Base-by-base conservation (phyloP, 2,329 filamentous ascomycete genomes). In the Ophiocordyceps camponoti-saundersi region DNA sequence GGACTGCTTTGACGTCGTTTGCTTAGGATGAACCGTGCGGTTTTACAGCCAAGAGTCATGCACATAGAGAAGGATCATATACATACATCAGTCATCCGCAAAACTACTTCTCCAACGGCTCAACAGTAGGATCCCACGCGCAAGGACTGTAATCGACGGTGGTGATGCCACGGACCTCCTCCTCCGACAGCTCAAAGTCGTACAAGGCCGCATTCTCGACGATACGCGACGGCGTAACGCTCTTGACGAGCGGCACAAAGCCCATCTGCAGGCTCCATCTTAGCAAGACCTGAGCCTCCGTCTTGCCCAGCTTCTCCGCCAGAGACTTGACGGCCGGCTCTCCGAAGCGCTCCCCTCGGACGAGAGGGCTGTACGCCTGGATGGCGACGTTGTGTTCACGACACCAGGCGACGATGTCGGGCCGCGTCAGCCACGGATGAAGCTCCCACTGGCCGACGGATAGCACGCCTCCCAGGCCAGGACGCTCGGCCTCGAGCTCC, bases 381-480 rank as follows among this genome's bases (percentile, higher is more conserved):
- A 84, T 60, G 30, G 77, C 72, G 20, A 85, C 67, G 49, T 71
- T 70, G 18, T 77, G 70, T 61, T 80, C 70, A 51, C 70, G 62
- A 55, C 83, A 84, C 87, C 88, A 95, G 44, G 75, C 67, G 10
- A 80, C 79, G 50, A 95, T 86, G 57, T 95, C 87, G 21, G 71
- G 67, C n/a, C 88, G 72, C 10, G 79, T 72, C 41, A 88, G 77
- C 88, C 87, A 95, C 1, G 89, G 89, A 63, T 95, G 89, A 12
- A 95, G 67, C 65, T 95, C 89, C 64, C 83, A 87, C 64, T 95
- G 89, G 40, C 86, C 88, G 36, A 95, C 83, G 50, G 80, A 83
- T 56, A 95, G 73, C 40, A 85, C 68, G 22, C 85, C 85, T 42
- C 77, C 79, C 53, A 68, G 65, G 1, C 76, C 77, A 43, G 78